These are phyloP conservation scores for Aspergillus incahuasiensis DNA, from an alignment of 495 filamentous ascomycete genomes.

Conservation along the genomic window DNA sequence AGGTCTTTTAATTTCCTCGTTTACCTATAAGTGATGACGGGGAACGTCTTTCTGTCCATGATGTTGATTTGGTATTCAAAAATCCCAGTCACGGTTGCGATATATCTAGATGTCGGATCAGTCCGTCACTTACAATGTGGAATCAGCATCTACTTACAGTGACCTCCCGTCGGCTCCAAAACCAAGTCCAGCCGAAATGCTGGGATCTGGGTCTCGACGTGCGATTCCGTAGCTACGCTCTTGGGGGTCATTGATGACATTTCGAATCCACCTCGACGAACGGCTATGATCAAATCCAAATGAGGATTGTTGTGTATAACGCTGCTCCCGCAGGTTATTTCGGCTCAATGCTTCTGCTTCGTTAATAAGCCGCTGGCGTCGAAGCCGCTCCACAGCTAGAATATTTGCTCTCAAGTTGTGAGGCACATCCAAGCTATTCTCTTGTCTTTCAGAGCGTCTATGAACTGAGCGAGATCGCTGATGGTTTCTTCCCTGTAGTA, in stretches of 20 bases:
- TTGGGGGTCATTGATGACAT: slow-evolving; percentile 38
- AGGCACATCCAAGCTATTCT: slow-evolving; percentile 23
- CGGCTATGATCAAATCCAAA: slow-evolving; percentile 34
- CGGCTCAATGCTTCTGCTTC: slow-evolving; percentile 37
- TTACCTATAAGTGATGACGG: slow-evolving; percentile 56
- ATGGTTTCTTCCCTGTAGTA: slow-evolving; percentile 22
- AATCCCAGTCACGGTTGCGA: slow-evolving; percentile 70
- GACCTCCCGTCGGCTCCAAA: slow-evolving; percentile 67
- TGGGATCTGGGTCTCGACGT: slow-evolving; percentile 35
- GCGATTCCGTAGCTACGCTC: slow-evolving; percentile 32
- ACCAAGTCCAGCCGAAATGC: slow-evolving; percentile 59
- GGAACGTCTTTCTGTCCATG: slow-evolving; percentile 60
- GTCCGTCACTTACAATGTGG: background rate
- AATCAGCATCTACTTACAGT: slow-evolving; percentile 53
- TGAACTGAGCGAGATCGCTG: slow-evolving; percentile 33
- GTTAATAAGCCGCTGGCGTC: slow-evolving; percentile 37
- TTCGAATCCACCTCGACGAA: slow-evolving; percentile 41
- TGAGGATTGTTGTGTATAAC: slow-evolving; percentile 29
- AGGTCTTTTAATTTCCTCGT: background rate
- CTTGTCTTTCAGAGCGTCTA: slow-evolving; percentile 27
- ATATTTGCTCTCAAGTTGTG: slow-evolving; percentile 32
- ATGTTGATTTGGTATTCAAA: slow-evolving; percentile 68
- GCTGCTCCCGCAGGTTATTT: slow-evolving; percentile 29
- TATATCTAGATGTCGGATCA: slow-evolving; percentile 47
- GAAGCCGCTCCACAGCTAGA: slow-evolving; percentile 38